Conservation (phyloP, 805 yeast species). For the Nakazawaea wickerhamii region DNA sequence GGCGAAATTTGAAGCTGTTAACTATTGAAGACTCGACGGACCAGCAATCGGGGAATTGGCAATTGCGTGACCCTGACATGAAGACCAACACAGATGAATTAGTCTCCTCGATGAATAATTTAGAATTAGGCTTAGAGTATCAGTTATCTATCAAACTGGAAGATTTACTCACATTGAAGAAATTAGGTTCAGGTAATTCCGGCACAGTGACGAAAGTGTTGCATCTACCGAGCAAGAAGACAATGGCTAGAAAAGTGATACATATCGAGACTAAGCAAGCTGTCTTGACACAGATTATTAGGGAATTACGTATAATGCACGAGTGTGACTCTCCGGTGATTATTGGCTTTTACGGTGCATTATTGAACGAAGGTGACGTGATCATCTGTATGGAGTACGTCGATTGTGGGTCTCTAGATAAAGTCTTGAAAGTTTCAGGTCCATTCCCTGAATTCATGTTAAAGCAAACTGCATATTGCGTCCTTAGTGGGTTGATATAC, state of each 20-base stretch:
- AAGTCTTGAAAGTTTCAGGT: slow-evolving; percentile 57
- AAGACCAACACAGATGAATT: slow-evolving; percentile 30
- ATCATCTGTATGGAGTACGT: slow-evolving; percentile 93
- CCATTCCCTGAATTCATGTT: slow-evolving; percentile 65
- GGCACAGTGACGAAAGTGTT: slow-evolving; percentile 88
- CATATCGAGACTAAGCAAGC: slow-evolving; percentile 78
- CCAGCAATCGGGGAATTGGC: neutral
- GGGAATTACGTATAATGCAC: slow-evolving; percentile 87
- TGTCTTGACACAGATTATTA: slow-evolving; percentile 74
- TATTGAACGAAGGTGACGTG: slow-evolving; percentile 66
- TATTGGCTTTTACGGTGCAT: slow-evolving; percentile 89
- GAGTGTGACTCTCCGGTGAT: slow-evolving; percentile 82
- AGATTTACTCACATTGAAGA: slow-evolving; percentile 70
- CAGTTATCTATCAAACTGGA: slow-evolving; percentile 47
- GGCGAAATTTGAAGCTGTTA: slow-evolving; percentile 55
- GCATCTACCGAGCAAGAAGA: slow-evolving; percentile 81
- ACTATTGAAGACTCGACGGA: slow-evolving; percentile 21
- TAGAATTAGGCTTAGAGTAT: slow-evolving; percentile 51
- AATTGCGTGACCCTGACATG: slow-evolving; percentile 24
- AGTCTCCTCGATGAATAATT: slow-evolving; percentile 39
- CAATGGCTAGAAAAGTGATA: slow-evolving; percentile 87
- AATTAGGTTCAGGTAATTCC: slow-evolving; percentile 88
- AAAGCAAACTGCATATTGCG: slow-evolving; percentile 68
- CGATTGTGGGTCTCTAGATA: slow-evolving; percentile 90
- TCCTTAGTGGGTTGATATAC: slow-evolving; percentile 75